phyloP scores from a whole-genome alignment of 345 rosid genomes.

The Aegle marmelos region DNA sequence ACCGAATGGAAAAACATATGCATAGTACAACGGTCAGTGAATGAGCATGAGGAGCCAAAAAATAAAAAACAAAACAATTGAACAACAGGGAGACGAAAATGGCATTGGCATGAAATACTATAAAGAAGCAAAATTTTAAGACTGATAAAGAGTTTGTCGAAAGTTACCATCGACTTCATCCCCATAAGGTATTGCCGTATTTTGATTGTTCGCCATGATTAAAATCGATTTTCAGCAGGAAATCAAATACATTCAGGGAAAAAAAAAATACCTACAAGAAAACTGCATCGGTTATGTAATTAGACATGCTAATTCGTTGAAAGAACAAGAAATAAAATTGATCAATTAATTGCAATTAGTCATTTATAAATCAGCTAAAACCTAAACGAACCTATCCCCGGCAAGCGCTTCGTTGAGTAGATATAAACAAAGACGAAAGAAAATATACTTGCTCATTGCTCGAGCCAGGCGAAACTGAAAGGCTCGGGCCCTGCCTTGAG shows the following conservation, averaged over 20 bases:
- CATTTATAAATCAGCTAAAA: not conserved
- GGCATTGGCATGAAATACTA: not conserved
- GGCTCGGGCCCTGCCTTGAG: no score
- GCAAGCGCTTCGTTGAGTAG: not conserved
- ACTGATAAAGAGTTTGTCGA: not conserved
- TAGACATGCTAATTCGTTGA: not conserved
- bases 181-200: not conserved
- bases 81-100: not conserved
- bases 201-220: not conserved
- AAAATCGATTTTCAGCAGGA: not conserved
- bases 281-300: not conserved
- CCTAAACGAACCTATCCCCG: not conserved
- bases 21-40: not conserved
- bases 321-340: not conserved
- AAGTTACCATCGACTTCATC: not conserved
- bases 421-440: no score
- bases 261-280: not conserved
- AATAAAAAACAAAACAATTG: not conserved
- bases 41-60: no score
- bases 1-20: not conserved
- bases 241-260: not conserved
- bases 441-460: no score
- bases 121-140: not conserved
- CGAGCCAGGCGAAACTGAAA: no score
- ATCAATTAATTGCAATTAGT: no score